These are phyloP conservation scores for Globisporangium nagaii DNA, from an alignment of 352 stramenopile species.

Conservation along the genomic window DNA sequence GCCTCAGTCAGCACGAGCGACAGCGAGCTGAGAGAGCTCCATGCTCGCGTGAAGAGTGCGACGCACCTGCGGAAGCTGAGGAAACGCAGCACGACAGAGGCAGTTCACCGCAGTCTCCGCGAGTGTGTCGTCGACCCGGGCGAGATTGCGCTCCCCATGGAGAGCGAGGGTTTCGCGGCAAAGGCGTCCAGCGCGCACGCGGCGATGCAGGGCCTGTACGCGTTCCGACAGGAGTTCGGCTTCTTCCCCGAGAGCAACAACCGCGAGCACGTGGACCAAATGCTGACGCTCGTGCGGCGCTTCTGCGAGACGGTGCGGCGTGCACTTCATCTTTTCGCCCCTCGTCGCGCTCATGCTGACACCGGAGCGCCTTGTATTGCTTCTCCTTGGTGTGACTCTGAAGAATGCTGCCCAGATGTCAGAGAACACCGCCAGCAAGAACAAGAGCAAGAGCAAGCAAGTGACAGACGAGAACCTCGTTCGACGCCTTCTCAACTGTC, in stretches of 20 bases:
- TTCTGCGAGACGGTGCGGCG: slow-evolving; percentile 12
- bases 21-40: not conserved
- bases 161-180: not conserved
- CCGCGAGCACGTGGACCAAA: slow-evolving; percentile 11
- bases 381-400: no score
- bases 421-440: not conserved
- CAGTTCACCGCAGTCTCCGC: slow-evolving; percentile 17
- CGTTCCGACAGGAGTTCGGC: slow-evolving; percentile 17
- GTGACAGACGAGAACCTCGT: slow-evolving; percentile 13
- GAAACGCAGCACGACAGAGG: slow-evolving; percentile 4
- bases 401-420: slow-evolving; percentile 3
- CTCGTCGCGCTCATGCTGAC: no score
- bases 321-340: not conserved
- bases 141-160: slow-evolving; percentile 4
- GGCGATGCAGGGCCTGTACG: slow-evolving; percentile 23
- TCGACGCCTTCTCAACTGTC: slow-evolving; percentile 15
- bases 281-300: slow-evolving; percentile 2
- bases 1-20: not conserved
- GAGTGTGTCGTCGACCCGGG: slow-evolving; percentile 15
- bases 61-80: slow-evolving; percentile 11
- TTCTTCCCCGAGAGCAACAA: slow-evolving; percentile 21
- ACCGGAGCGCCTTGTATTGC: no score
- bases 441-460: not conserved
- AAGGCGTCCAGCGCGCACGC: slow-evolving; percentile 6
- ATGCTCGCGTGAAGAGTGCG: not conserved